These are phyloP conservation scores for Cercospora sojina DNA, from an alignment of 2,329 filamentous ascomycete species.

Conservation along the genomic window DNA sequence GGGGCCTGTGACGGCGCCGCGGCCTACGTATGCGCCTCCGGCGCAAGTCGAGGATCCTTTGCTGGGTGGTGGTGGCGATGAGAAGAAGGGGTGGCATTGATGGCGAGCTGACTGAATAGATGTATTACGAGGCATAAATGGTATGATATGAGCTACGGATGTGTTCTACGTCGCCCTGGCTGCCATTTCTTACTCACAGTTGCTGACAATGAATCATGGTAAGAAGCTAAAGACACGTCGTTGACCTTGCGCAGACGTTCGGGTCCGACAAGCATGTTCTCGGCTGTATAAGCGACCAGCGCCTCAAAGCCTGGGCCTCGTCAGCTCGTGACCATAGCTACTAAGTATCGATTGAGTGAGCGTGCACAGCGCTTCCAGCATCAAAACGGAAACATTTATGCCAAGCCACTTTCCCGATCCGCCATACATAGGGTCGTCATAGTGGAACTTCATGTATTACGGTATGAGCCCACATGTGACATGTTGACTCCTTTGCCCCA, in stretches of 20 bases:
- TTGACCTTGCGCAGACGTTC: not conserved
- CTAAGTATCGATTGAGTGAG: too few species aligned
- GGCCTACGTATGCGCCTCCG: conserved; percentile 62
- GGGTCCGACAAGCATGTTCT: not conserved
- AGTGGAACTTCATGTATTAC: too few species aligned
- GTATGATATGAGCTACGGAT: not conserved
- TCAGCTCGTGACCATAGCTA: not conserved
- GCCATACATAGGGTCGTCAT: too few species aligned
- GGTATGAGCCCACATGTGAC: too few species aligned
- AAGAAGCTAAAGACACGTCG: not conserved
- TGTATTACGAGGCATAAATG: not conserved
- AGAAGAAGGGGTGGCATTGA: conserved; percentile 35
- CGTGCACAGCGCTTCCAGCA: too few species aligned
- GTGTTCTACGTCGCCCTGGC: not conserved
- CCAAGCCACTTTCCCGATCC: too few species aligned
- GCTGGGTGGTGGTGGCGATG: conserved; percentile 29
- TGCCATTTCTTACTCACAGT: not conserved
- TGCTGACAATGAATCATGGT: not conserved
- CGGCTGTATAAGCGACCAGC: not conserved
- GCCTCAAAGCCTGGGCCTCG: not conserved
- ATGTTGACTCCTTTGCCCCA: too few species aligned
- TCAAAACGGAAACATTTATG: too few species aligned
- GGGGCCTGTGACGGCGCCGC: conserved; percentile 68
- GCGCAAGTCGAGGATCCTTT: conserved; percentile 34
- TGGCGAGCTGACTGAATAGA: not conserved